Percentiles rank a stretch among this genome's conserved stretches.
Evolutionary conservation across 345 rosid genomes (phyloP).

Genomic region (Syzygium aromaticum): DNA sequence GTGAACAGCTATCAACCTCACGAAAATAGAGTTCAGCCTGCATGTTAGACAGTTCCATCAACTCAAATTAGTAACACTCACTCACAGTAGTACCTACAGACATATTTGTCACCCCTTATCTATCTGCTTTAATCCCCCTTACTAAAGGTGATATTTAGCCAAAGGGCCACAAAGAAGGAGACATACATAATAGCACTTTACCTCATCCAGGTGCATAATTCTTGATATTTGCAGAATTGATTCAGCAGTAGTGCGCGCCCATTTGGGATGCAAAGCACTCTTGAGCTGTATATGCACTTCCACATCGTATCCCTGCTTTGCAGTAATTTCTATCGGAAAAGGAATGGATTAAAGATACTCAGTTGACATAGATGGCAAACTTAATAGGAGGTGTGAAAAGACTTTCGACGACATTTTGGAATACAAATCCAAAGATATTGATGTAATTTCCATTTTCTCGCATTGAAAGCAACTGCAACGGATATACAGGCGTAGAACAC

Average conservation of each 20-base stretch:
- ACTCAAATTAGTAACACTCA: background rate
- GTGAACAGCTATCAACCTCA: conserved; percentile 19
- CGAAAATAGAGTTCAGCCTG: conserved; percentile 89
- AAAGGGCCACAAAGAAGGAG: background rate
- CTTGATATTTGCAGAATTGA: conserved; percentile 53
- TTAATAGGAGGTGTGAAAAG: background rate
- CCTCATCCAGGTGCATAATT: conserved; percentile 69
- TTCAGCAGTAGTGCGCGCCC: conserved; percentile 21
- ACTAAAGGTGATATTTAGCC: background rate
- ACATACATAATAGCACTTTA: background rate
- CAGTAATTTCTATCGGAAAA: conserved; percentile 43
- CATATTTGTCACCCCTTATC: background rate
- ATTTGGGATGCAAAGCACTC: conserved; percentile 24
- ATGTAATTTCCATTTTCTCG: background rate
- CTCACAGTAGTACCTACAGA: background rate
- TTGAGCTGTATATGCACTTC: conserved; percentile 30
- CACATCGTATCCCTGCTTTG: conserved; percentile 36
- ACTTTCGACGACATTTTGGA: background rate
- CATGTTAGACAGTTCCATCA: background rate
- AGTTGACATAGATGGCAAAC: background rate
- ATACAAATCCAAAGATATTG: background rate
- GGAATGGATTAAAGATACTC: background rate
- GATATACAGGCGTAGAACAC: background rate
- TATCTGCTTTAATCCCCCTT: background rate
- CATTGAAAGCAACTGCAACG: background rate